phyloP scores from a whole-genome alignment of 1,139 yeast species.

The Torulaspora globosa region DNA sequence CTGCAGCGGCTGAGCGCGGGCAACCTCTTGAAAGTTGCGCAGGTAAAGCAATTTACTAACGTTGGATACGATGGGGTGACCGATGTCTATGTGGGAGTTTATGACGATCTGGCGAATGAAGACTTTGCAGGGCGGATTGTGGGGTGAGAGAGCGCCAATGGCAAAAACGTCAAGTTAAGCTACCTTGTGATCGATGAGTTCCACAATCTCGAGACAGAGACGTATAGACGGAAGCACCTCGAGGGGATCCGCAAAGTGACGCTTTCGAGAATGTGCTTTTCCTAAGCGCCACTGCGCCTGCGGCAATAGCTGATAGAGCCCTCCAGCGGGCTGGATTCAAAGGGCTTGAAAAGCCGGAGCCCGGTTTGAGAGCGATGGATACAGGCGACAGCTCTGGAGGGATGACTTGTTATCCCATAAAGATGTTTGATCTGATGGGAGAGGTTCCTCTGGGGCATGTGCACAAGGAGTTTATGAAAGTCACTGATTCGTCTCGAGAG shows the following conservation, averaged over 20 bases:
- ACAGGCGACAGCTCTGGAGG: too few relatives aligned
- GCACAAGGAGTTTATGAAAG: not conserved
- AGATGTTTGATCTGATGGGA: too few relatives aligned
- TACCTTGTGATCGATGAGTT: not conserved
- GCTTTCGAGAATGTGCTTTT: not conserved
- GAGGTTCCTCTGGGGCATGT: too few relatives aligned
- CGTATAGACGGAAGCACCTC: not conserved
- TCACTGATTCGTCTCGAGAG: not conserved
- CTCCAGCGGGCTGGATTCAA: too few relatives aligned
- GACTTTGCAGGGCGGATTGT: not conserved
- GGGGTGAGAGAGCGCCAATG: not conserved
- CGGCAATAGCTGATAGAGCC: too few relatives aligned
- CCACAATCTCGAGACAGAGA: not conserved
- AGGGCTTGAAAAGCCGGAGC: too few relatives aligned
- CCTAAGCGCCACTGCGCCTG: too few relatives aligned
- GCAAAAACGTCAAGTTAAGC: not conserved
- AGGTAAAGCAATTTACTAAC: not conserved
- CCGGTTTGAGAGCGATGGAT: too few relatives aligned
- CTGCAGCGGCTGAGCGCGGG: not conserved
- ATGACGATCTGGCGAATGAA: not conserved
- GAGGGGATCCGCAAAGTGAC: not conserved
- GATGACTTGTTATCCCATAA: too few relatives aligned
- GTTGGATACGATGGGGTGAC: conserved; percentile 2
- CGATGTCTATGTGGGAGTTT: not conserved
- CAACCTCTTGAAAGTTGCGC: not conserved